Conservation (phyloP, 228 moss, liverwort and hornwort genomes). For the Sphagnum magellanicum region DNA sequence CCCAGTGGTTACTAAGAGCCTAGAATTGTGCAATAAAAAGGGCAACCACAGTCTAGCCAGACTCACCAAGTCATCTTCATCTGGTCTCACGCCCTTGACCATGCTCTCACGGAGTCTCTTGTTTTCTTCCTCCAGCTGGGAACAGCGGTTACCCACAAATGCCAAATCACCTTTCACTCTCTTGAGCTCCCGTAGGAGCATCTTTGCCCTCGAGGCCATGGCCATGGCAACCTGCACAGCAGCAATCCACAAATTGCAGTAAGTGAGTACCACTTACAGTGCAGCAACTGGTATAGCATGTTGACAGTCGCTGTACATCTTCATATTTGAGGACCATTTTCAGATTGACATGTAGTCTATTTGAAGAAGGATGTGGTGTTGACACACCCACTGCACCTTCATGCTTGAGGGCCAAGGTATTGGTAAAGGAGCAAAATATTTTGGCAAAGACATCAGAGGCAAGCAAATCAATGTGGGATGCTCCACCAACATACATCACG, state of each 20-base stretch:
- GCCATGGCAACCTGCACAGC: conserved; percentile 84
- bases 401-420: no score
- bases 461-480: no score
- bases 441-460: no score
- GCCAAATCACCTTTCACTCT: conserved; percentile 67
- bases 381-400: no score
- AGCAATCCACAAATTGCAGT: conserved; percentile 1
- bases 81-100: conserved; percentile 65
- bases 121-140: conserved; percentile 92
- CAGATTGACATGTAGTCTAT: no score
- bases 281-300: no score
- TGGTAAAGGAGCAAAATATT: no score
- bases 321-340: no score
- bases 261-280: no score
- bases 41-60: neutral
- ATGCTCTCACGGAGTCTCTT: conserved; percentile 82
- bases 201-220: conserved; percentile 89
- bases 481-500: conserved; percentile 60
- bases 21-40: neutral
- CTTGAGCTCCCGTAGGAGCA: conserved; percentile 75
- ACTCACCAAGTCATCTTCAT: conserved; percentile 78
- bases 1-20: no score
- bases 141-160: conserved; percentile 72
- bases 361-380: no score
- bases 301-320: no score